Evolutionary conservation across 352 stramenopile genomes (phyloP), one percentile per base, ranked within the genome.

Genomic region (Phytophthora pini): DNA sequence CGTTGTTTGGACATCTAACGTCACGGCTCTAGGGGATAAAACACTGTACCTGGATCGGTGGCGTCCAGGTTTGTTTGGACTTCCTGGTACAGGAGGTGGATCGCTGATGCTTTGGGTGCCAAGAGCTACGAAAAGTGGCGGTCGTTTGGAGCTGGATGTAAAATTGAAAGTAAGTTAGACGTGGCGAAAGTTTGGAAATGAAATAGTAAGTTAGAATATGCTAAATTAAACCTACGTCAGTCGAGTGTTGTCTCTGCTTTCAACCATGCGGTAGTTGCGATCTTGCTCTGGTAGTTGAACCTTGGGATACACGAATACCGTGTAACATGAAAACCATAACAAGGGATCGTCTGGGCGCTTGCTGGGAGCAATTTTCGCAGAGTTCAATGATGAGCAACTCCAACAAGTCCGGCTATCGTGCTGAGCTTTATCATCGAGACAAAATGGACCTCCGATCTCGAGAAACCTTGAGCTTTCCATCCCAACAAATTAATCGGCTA

Each of bases 41-140:
- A 72, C 67, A 22, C n/a, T 56, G 32, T 63, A 63, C 17, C 24
- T 63, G 32, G 56, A 63, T 49, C 56, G 56, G 5, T 63, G 56
- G 56, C 56, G 44, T 27, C 67, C 50, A 4, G 62, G 64, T 24
- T 48, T 69, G 26, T 44, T 71, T 0, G 62, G 56, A n/a, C 20
- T 76, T 44, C 64, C 68, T 57, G 62, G 62, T 4, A 68, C 68
- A n/a, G 64, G 51, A 52, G 68, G 68, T 32, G 62, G 68, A 0
- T 72, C 68, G 0, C 34, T 76, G n/a, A 10, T 63, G 17, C 56
- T 72, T 24, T 75, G 56, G 68, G 41, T 69, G 1, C 56, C 68
- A n/a, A 62, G 38, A 11, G n/a, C 47, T 22, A 43, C 43, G 2
- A 20, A 32, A 56, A 39, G 13, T 13, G 56, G 63, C 6, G 55